Conservation (phyloP, 2,329 filamentous ascomycete genomes). For the Arthrinium phaeospermum region DNA sequence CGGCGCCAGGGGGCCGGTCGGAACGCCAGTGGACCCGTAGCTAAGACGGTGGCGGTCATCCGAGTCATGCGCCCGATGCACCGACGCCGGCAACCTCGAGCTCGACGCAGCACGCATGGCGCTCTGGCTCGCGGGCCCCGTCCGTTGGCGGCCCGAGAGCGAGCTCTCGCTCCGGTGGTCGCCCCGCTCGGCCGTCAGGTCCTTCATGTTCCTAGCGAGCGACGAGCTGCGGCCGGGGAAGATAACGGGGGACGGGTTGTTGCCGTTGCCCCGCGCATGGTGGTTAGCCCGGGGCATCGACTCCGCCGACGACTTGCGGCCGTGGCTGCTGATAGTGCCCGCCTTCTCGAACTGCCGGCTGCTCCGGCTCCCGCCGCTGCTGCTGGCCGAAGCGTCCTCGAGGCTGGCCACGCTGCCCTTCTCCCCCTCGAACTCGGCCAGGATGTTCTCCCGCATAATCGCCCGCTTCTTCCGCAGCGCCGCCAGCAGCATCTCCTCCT, state of each 20-base stretch:
- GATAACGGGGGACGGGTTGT: not conserved
- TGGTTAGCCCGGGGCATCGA: not conserved
- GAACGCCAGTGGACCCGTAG: not conserved
- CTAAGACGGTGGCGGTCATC: not conserved
- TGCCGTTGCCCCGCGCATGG: no score
- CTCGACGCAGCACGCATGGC: not conserved
- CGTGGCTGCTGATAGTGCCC: not conserved
- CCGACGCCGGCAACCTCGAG: not conserved
- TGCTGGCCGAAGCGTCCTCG: not conserved
- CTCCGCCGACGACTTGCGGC: not conserved
- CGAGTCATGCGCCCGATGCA: not conserved
- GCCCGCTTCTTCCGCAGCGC: conserved; percentile 63
- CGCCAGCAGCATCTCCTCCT: conserved; percentile 64
- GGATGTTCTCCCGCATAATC: conserved; percentile 56
- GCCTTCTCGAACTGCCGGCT: not conserved
- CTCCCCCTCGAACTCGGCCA: conserved; percentile 49
- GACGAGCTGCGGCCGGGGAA: conserved; percentile 4
- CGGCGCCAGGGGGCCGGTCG: not conserved
- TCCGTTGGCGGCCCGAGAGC: not conserved
- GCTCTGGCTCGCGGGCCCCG: not conserved
- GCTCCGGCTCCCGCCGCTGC: not conserved
- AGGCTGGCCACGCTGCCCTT: conserved; percentile 23
- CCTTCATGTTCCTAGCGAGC: not conserved
- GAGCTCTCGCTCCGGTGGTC: not conserved
- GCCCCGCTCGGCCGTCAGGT: not conserved